phyloP scores from a whole-genome alignment of 805 yeast genomes.

The Suhomyces sp. region DNA sequence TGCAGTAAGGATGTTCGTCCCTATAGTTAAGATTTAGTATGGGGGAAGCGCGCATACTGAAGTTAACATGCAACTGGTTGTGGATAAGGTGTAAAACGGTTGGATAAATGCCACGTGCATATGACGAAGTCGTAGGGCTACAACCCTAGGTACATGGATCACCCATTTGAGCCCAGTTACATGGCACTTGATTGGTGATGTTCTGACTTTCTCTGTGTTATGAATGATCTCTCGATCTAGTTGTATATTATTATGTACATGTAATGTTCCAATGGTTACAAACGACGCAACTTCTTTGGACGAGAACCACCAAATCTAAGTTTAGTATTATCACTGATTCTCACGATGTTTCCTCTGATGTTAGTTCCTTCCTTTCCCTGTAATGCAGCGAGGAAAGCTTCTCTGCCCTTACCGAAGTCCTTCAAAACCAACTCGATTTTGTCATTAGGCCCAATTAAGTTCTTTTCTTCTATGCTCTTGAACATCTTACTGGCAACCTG shows the following conservation, averaged over 20 bases:
- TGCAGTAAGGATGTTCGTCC: constrained; percentile 1
- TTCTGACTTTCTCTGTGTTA: too few species aligned
- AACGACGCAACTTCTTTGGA: constrained; percentile 77
- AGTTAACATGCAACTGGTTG: constrained; percentile 2
- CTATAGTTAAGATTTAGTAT: constrained; percentile 1
- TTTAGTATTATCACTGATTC: constrained; percentile 75
- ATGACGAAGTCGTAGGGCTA: constrained; percentile 5
- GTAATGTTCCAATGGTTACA: constrained; percentile 39
- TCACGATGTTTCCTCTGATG: constrained; percentile 63
- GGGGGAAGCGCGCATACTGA: too few species aligned
- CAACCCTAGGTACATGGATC: constrained; percentile 6
- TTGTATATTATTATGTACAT: too few species aligned
- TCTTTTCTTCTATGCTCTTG: constrained; percentile 63
- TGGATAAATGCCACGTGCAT: not conserved
- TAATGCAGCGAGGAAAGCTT: constrained; percentile 79
- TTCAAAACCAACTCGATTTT: constrained; percentile 75
- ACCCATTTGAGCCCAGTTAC: too few species aligned
- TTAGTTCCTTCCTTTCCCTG: constrained; percentile 83
- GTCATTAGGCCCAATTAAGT: constrained; percentile 48
- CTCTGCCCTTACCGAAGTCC: constrained; percentile 87
- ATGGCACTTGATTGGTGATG: too few species aligned
- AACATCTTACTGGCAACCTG: constrained; percentile 78
- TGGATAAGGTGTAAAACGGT: constrained; percentile 3
- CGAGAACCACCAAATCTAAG: constrained; percentile 92
- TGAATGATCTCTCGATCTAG: too few species aligned